Conservation (phyloP, 805 yeast species). For the Candida pini region DNA sequence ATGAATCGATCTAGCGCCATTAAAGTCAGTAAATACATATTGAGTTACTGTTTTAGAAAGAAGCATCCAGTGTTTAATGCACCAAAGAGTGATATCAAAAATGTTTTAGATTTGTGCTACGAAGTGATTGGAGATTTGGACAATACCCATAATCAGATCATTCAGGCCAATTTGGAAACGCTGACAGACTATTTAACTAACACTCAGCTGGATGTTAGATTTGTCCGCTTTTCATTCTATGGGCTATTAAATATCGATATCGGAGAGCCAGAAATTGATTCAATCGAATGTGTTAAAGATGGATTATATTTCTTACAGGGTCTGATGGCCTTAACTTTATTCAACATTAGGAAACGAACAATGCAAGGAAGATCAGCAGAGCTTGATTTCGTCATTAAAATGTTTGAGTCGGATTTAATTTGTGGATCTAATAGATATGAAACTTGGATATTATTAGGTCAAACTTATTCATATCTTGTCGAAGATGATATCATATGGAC, state of each 20-base stretch:
- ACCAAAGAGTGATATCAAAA: conserved; percentile 67
- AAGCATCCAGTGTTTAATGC: conserved; percentile 54
- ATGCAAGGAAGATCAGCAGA: conserved; percentile 82
- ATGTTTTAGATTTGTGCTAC: conserved; percentile 62
- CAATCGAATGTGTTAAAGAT: conserved; percentile 32
- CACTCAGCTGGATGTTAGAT: conserved; percentile 36
- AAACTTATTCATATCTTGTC: conserved; percentile 67
- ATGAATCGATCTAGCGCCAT: conserved; percentile 35
- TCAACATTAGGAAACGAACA: conserved; percentile 63
- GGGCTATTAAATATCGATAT: conserved; percentile 37
- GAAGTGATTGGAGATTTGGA: conserved; percentile 69
- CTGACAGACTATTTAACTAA: conserved; percentile 44
- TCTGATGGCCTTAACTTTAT: conserved; percentile 59
- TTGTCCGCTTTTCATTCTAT: conserved; percentile 44
- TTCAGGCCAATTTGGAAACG: conserved; percentile 40
- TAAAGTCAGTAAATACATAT: conserved; percentile 36
- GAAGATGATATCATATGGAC: conserved; percentile 94
- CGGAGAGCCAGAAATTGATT: conserved; percentile 26
- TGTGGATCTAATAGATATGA: conserved; percentile 68
- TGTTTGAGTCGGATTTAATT: conserved; percentile 60
- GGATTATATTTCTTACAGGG: conserved; percentile 74
- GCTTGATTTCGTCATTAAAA: conserved; percentile 63
- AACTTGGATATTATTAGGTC: conserved; percentile 82
- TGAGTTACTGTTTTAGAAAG: conserved; percentile 49
- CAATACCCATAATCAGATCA: conserved; percentile 31